Conservation (phyloP, 257 asterid species). For the Plantago ovata region DNA sequence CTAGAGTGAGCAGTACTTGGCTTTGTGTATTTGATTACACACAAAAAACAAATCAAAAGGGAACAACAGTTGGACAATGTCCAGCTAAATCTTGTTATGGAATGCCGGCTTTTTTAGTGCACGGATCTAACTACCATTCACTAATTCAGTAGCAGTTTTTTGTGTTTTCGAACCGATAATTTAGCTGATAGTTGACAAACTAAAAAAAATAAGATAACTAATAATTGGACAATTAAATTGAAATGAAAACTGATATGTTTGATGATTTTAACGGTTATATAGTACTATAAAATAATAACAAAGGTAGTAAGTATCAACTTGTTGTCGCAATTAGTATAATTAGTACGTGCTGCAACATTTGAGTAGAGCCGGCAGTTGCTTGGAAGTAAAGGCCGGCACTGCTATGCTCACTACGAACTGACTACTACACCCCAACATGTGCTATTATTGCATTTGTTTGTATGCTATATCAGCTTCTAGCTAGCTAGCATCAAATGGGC, state of each 20-base stretch:
- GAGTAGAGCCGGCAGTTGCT: constrained; percentile 4
- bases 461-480: neutral
- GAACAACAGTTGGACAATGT: constrained; percentile 20
- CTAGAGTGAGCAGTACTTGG: neutral
- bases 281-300: no score
- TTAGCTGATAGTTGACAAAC: no score
- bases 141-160: no score
- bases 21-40: constrained; percentile 16
- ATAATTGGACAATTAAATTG: no score
- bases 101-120: constrained; percentile 39
- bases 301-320: no score
- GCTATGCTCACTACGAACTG: neutral
- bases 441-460: neutral
- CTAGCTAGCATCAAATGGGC: neutral
- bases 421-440: neutral
- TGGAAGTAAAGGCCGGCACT: constrained; percentile 11
- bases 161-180: no score
- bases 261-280: no score
- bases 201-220: no score
- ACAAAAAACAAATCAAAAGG: constrained; percentile 12
- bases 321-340: neutral
- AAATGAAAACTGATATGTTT: no score
- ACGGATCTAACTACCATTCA: neutral
- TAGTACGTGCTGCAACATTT: neutral
- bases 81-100: constrained; percentile 37